Conservation (phyloP, 257 asterid species). For the Scutellaria galericulata region DNA sequence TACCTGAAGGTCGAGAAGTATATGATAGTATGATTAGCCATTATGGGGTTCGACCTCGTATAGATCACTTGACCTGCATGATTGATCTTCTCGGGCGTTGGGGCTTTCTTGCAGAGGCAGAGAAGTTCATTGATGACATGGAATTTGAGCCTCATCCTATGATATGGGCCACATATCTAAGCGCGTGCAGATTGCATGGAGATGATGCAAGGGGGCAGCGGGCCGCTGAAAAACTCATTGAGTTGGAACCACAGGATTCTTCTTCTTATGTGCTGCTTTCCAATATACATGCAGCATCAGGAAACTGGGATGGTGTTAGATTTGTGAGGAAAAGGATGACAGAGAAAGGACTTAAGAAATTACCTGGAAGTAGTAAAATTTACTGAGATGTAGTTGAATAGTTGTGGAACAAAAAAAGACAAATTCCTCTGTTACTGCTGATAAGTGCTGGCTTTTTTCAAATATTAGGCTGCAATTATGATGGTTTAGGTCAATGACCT, state of each 20-base stretch:
- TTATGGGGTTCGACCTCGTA: slow-evolving; percentile 65
- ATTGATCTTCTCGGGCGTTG: slow-evolving; percentile 86
- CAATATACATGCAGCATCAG: slow-evolving; percentile 75
- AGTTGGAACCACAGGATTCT: slow-evolving; percentile 75
- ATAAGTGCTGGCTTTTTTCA: slow-evolving; percentile 33
- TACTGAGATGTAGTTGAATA: slow-evolving; percentile 43
- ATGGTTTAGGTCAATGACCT: slow-evolving; percentile 33
- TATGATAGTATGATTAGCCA: slow-evolving; percentile 53
- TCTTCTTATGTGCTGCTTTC: slow-evolving; percentile 83
- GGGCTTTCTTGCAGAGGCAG: slow-evolving; percentile 85
- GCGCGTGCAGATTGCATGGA: slow-evolving; percentile 88
- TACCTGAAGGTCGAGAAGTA: slow-evolving; percentile 67
- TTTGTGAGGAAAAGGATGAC: slow-evolving; percentile 68
- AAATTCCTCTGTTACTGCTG: slow-evolving; percentile 11
- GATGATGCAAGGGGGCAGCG: slow-evolving; percentile 69
- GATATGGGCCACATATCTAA: slow-evolving; percentile 87
- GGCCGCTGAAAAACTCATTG: slow-evolving; percentile 80
- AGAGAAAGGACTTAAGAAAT: slow-evolving; percentile 68
- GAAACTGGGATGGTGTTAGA: slow-evolving; percentile 78
- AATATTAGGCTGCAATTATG: slow-evolving; percentile 35
- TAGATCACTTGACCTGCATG: slow-evolving; percentile 89
- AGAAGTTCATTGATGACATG: slow-evolving; percentile 62
- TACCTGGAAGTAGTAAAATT: slow-evolving; percentile 72
- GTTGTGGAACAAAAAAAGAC: slow-evolving; percentile 9
- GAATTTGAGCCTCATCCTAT: slow-evolving; percentile 67